These are phyloP conservation scores for Didymella exigua DNA, from an alignment of 2,329 filamentous ascomycete genomes.

Conservation along the genomic window DNA sequence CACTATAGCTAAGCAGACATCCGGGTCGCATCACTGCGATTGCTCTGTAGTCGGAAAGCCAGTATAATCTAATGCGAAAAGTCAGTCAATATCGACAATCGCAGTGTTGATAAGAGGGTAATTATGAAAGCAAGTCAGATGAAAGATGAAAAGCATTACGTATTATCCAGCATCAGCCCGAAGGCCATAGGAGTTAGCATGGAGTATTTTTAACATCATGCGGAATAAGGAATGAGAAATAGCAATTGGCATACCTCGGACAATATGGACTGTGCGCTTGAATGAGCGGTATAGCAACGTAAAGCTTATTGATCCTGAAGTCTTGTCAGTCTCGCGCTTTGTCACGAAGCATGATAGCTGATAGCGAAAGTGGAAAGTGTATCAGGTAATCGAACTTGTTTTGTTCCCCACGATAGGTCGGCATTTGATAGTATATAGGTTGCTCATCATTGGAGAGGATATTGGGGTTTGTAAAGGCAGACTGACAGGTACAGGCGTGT, in stretches of 20 bases:
- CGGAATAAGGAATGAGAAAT: slow-evolving; percentile 11
- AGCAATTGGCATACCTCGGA: slow-evolving; percentile 19
- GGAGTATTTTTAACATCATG: slow-evolving; percentile 47
- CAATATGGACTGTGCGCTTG: neutral
- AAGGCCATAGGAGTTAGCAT: slow-evolving; percentile 48
- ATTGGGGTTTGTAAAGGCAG: slow-evolving; percentile 6
- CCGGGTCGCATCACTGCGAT: neutral
- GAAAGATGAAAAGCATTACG: slow-evolving; percentile 50
- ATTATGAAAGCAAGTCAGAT: slow-evolving; percentile 34
- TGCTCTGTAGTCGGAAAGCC: neutral
- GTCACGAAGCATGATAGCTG: neutral
- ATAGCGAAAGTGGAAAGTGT: slow-evolving; percentile 3
- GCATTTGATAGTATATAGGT: slow-evolving; percentile 49
- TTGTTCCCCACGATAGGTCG: slow-evolving; percentile 46
- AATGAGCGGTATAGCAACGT: neutral
- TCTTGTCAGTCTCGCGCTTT: slow-evolving; percentile 21
- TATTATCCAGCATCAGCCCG: slow-evolving; percentile 42
- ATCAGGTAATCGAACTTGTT: slow-evolving; percentile 50
- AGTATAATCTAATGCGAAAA: neutral
- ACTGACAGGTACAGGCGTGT: slow-evolving; percentile 22
- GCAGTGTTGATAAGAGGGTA: neutral
- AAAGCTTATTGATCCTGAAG: slow-evolving; percentile 6
- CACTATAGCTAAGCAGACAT: neutral
- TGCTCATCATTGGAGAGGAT: slow-evolving; percentile 42
- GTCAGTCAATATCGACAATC: slow-evolving; percentile 10